Conservation (phyloP, 2,329 filamentous ascomycete genomes). For the Apiospora malaysiana region DNA sequence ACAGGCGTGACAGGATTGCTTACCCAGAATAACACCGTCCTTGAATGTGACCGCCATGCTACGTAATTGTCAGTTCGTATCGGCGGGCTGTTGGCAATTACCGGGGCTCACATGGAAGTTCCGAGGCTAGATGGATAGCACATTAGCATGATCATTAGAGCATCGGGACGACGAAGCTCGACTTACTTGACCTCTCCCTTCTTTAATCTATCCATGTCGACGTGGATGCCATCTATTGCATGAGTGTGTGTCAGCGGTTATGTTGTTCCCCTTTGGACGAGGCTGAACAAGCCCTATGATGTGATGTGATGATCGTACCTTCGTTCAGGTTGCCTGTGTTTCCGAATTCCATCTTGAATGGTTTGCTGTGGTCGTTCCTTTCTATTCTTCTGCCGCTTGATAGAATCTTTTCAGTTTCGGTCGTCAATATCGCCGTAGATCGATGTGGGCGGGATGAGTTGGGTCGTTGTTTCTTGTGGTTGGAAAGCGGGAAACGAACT, state of each 20-base stretch:
- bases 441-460: constrained; percentile 13
- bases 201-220: constrained; percentile 99
- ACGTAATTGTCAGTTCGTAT: constrained; percentile 31
- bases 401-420: not conserved
- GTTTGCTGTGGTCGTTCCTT: not conserved
- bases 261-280: constrained; percentile 18
- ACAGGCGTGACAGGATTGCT: not conserved
- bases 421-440: not conserved
- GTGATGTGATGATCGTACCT: constrained; percentile 49
- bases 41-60: constrained; percentile 99
- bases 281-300: constrained; percentile 19
- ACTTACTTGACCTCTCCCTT: constrained; percentile 98
- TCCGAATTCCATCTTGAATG: constrained; percentile 64
- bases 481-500: constrained; percentile 6
- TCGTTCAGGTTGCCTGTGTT: constrained; percentile 67
- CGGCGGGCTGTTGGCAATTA: constrained; percentile 1
- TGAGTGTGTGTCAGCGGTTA: constrained; percentile 32
- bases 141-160: constrained; percentile 32
- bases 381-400: not conserved
- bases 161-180: not conserved
- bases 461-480: constrained; percentile 1
- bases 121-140: constrained; percentile 69
- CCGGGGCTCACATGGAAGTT: constrained; percentile 81
- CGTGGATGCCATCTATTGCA: constrained; percentile 89
- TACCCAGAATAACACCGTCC: constrained; percentile 92